A percentile compares a stretch with the other conserved stretches of the same genome.
Conservation (phyloP, 257 asterid species). For the Scutellaria baicalensis region DNA sequence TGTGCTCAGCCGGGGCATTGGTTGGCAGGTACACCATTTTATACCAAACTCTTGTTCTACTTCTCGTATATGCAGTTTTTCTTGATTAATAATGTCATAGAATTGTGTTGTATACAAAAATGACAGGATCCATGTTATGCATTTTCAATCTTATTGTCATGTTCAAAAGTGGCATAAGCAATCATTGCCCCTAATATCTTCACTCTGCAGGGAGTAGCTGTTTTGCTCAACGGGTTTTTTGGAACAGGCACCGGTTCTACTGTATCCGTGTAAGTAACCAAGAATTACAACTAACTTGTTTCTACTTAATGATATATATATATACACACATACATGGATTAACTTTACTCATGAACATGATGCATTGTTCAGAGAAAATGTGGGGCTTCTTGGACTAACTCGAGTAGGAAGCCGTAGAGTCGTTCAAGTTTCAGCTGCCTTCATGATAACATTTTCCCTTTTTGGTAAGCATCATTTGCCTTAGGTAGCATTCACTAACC, state of each 20-base stretch:
- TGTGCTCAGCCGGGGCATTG: constrained; percentile 94
- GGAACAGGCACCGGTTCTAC: constrained; percentile 87
- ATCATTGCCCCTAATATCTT: background rate
- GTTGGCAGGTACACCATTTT: constrained; percentile 73
- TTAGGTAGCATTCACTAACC: too few species aligned
- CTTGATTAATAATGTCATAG: background rate
- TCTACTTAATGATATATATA: background rate
- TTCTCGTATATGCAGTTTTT: background rate
- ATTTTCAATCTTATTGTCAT: too few species aligned
- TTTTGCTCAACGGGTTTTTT: constrained; percentile 74
- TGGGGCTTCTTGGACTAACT: constrained; percentile 95
- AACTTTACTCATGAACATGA: background rate
- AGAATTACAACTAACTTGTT: background rate
- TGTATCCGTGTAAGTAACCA: constrained; percentile 76
- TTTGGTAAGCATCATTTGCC: constrained; percentile 38
- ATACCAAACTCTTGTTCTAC: background rate
- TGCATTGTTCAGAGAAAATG: constrained; percentile 70
- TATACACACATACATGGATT: background rate
- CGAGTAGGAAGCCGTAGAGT: constrained; percentile 98
- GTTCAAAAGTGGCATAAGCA: too few species aligned
- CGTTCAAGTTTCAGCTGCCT: constrained; percentile 77
- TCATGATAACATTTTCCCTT: constrained; percentile 83
- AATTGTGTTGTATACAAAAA: too few species aligned
- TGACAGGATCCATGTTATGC: too few species aligned
- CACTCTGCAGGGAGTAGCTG: constrained; percentile 63